phyloP scores from a whole-genome alignment of 306 rosid genomes.

The Quercus aquifolioides region DNA sequence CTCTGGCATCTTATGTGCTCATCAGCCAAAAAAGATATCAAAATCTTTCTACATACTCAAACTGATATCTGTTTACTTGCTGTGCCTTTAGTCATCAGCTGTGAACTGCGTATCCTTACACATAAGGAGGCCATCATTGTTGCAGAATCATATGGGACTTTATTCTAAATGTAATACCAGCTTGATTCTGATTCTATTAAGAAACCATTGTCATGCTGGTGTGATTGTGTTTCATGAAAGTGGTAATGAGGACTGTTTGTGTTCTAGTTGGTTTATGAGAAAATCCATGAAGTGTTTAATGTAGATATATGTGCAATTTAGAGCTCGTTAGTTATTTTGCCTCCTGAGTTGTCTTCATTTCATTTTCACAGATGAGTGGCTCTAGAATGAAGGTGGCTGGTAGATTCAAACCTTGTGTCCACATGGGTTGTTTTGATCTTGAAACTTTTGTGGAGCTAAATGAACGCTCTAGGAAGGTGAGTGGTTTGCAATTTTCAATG shows the following conservation, averaged over 20 bases:
- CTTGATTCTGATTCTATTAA: background rate
- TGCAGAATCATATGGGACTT: background rate
- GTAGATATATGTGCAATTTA: background rate
- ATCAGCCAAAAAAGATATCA: background rate
- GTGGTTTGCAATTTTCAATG: constrained; percentile 1
- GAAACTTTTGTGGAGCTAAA: constrained; percentile 93
- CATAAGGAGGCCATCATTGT: background rate
- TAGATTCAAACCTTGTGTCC: constrained; percentile 91
- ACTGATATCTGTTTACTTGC: background rate
- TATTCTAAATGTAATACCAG: background rate
- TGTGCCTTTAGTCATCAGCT: background rate
- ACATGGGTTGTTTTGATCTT: constrained; percentile 98
- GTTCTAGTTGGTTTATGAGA: background rate
- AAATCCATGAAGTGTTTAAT: background rate
- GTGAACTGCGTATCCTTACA: background rate
- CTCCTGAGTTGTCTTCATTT: constrained; percentile 11
- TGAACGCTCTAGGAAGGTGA: constrained; percentile 92
- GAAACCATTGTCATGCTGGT: background rate
- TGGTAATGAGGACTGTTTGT: background rate
- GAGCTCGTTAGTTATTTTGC: background rate
- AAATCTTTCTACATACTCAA: background rate
- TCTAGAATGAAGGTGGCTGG: constrained; percentile 98
- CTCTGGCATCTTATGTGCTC: background rate
- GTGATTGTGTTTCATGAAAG: background rate
- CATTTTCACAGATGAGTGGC: constrained; percentile 82